A percentile compares a stretch with the other conserved stretches of the same genome.
Evolutionary conservation across 441 rosid genomes (phyloP).

Genomic region (Eruca vesicaria): DNA sequence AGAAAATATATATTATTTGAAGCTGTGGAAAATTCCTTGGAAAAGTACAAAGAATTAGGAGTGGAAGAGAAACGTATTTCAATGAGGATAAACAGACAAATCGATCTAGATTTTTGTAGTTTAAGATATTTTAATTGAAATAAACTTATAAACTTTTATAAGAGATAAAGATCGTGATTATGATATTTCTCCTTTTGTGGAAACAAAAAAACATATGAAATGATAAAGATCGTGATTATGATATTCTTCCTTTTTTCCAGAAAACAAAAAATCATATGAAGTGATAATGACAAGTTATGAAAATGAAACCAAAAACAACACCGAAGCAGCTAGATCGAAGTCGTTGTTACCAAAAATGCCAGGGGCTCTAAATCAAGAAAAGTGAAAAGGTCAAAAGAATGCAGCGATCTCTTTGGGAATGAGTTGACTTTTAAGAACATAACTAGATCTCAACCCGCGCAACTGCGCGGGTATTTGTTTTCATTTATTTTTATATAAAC

Average conservation of each 20-base stretch:
- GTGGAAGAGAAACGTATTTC: not conserved
- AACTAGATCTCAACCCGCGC: no score
- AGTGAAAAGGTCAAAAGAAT: slow-evolving; percentile 16
- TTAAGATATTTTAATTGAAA: not conserved
- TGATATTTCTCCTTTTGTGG: not conserved
- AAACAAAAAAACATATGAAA: not conserved
- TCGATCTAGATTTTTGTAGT: not conserved
- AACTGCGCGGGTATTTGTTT: no score
- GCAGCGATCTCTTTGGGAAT: not conserved
- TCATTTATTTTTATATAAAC: no score
- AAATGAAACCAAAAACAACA: slow-evolving; percentile 3
- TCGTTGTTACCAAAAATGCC: not conserved
- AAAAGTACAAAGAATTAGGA: not conserved
- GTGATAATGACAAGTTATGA: slow-evolving; percentile 21
- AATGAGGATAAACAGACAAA: not conserved
- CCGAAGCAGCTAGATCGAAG: slow-evolving; percentile 4
- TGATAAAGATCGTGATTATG: slow-evolving; percentile 10
- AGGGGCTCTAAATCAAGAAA: not conserved
- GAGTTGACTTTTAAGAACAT: not conserved
- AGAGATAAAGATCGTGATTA: not conserved
- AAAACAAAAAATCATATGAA: not conserved
- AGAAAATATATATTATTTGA: not conserved
- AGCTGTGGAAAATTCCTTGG: not conserved
- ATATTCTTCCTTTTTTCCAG: not conserved
- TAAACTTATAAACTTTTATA: not conserved